Percentiles rank a stretch among this genome's conserved stretches.
Conservation (phyloP, 192 early-diverging fungal genomes). For the Entomortierella parvispora region DNA sequence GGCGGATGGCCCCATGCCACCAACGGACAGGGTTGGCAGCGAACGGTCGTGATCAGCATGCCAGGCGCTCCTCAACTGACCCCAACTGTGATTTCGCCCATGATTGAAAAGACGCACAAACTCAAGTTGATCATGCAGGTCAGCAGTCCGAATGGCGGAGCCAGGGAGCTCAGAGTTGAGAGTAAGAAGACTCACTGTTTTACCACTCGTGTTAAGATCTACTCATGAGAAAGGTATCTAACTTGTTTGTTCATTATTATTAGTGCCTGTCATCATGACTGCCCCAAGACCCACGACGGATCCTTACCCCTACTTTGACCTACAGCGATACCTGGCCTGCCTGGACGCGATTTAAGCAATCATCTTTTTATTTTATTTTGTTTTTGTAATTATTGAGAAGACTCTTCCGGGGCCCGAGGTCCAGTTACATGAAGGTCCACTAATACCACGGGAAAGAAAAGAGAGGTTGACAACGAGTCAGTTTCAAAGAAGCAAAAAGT, state of each 20-base stretch:
- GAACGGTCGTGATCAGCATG: slow-evolving; percentile 16
- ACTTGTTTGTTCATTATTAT: too few relatives aligned
- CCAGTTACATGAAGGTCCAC: slow-evolving; percentile 48
- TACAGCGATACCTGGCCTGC: too few relatives aligned
- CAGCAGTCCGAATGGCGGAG: not conserved
- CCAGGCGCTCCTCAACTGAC: slow-evolving; percentile 12
- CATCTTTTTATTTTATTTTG: too few relatives aligned
- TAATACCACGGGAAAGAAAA: not conserved
- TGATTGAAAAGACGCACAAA: slow-evolving; percentile 15
- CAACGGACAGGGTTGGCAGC: slow-evolving; percentile 12
- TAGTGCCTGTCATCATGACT: too few relatives aligned
- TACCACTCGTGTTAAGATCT: too few relatives aligned
- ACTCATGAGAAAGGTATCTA: too few relatives aligned
- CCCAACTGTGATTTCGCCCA: not conserved
- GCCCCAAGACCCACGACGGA: too few relatives aligned
- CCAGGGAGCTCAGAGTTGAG: slow-evolving; percentile 25
- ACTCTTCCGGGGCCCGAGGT: slow-evolving; percentile 26
- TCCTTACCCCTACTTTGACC: too few relatives aligned
- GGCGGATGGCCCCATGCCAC: slow-evolving; percentile 21
- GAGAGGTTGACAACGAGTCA: not conserved
- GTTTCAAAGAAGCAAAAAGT: too few relatives aligned
- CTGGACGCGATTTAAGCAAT: too few relatives aligned
- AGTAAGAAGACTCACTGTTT: slow-evolving; percentile 12
- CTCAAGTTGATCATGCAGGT: slow-evolving; percentile 31
- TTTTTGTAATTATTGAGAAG: too few relatives aligned